Conservation (phyloP, 116 monocot species). For the Trichopus zeylanicus region DNA sequence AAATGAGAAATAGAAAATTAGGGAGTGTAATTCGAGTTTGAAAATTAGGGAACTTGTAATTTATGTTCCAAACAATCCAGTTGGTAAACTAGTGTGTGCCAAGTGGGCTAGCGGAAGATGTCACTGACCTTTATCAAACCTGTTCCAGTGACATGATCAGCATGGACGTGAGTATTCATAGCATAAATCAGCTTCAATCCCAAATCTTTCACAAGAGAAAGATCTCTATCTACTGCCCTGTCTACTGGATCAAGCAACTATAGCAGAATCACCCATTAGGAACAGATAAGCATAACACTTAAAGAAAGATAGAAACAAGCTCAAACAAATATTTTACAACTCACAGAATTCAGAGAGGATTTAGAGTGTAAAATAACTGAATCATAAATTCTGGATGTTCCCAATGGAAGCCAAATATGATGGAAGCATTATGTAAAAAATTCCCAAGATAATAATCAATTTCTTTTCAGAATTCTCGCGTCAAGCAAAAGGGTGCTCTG, state of each 20-base stretch:
- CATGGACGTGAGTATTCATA: constrained; percentile 92
- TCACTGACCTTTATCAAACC: constrained; percentile 70
- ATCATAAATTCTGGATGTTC: no score
- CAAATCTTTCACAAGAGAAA: constrained; percentile 58
- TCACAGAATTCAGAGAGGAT: no score
- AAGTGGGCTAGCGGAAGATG: neutral
- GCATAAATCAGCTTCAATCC: constrained; percentile 86
- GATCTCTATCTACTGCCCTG: constrained; percentile 73
- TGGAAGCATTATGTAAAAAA: no score
- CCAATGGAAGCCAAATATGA: no score
- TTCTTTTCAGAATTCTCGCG: no score
- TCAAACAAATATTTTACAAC: no score
- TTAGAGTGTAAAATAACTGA: no score
- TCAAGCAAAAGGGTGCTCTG: no score
- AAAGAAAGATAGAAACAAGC: no score
- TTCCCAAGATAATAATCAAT: no score
- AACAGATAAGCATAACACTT: neutral
- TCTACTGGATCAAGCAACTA: constrained; percentile 92
- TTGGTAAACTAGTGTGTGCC: neutral
- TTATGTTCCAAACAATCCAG: no score
- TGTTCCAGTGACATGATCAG: constrained; percentile 93
- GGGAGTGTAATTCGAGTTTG: neutral
- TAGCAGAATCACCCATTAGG: neutral
- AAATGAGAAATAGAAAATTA: neutral
- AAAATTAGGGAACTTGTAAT: no score